Percentiles rank a stretch among this genome's conserved stretches.
phyloP scores from a whole-genome alignment of 495 filamentous ascomycete species.

The Xylaria nigripes region DNA sequence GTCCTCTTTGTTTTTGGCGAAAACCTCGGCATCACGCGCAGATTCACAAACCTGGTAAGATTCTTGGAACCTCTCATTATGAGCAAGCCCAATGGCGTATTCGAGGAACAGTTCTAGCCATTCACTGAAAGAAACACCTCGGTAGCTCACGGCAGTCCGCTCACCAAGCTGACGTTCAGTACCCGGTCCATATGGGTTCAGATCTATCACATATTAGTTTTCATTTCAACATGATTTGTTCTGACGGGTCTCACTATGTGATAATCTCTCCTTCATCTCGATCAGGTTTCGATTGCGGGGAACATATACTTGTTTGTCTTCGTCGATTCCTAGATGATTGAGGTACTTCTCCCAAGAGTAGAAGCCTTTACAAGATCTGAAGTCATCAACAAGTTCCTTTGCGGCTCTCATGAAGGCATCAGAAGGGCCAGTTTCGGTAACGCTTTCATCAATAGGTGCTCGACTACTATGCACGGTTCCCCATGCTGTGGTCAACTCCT shows the following conservation, averaged over 20 bases:
- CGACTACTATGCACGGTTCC: conserved; percentile 14
- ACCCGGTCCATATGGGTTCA: conserved; percentile 15
- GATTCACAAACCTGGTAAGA: conserved; percentile 71
- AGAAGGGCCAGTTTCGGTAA: conserved; percentile 7
- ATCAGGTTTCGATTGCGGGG: conserved; percentile 52
- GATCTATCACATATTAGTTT: conserved; percentile 15
- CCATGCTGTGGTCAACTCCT: conserved; percentile 19
- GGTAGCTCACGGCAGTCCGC: conserved; percentile 42
- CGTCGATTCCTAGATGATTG: conserved; percentile 57
- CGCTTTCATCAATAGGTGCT: neutral
- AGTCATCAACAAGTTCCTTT: conserved; percentile 67
- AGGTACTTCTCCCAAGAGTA: conserved; percentile 67
- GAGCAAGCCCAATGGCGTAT: conserved; percentile 67
- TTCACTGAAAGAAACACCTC: conserved; percentile 65
- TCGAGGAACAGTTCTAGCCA: conserved; percentile 92
- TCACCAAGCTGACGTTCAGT: conserved; percentile 15
- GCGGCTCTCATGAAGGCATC: conserved; percentile 55
- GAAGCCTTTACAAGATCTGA: conserved; percentile 65
- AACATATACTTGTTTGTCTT: conserved; percentile 39
- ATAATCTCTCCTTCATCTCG: conserved; percentile 59
- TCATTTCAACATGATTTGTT: neutral
- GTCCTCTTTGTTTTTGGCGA: conserved; percentile 55
- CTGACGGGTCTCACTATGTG: conserved; percentile 35
- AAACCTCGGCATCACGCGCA: conserved; percentile 69
- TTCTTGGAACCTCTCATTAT: conserved; percentile 45